Conservation (phyloP, 108 stramenopile genomes). For the Fragilaria crotonensis region DNA sequence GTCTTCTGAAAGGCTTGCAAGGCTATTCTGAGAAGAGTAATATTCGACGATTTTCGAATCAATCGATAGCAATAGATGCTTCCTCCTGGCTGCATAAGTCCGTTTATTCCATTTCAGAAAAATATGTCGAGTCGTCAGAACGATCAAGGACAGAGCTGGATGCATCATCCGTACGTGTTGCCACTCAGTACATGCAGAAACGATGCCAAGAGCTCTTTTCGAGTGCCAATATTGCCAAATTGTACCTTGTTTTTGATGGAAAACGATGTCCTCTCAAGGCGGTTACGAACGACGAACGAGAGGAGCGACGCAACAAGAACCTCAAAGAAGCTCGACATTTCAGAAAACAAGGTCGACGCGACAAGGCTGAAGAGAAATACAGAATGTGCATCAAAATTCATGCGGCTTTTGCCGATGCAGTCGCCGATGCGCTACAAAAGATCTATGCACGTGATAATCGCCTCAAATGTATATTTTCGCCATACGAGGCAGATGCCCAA, state of each 20-base stretch:
- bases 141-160: too few relatives aligned
- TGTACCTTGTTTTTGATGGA: constrained; percentile 83
- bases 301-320: constrained; percentile 39
- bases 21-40: constrained; percentile 37
- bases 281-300: constrained; percentile 61
- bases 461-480: constrained; percentile 74
- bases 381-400: constrained; percentile 59
- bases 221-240: constrained; percentile 25
- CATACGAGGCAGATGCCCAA: constrained; percentile 98
- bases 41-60: constrained; percentile 47
- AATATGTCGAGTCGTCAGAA: constrained; percentile 63
- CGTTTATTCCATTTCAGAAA: constrained; percentile 72
- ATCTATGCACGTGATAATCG: constrained; percentile 6
- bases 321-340: constrained; percentile 55
- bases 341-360: constrained; percentile 18
- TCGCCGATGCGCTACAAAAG: constrained; percentile 20
- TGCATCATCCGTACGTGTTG: constrained; percentile 33
- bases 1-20: constrained; percentile 59
- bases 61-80: constrained; percentile 70
- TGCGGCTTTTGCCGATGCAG: constrained; percentile 46
- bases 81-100: constrained; percentile 83
- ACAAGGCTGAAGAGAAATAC: constrained; percentile 68
- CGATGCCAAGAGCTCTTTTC: constrained; percentile 61
- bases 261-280: constrained; percentile 73
- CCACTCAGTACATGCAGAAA: constrained; percentile 46